Evolutionary conservation across 208 protist species (phyloP).

Genomic region (Plasmodiophora brassicae): DNA sequence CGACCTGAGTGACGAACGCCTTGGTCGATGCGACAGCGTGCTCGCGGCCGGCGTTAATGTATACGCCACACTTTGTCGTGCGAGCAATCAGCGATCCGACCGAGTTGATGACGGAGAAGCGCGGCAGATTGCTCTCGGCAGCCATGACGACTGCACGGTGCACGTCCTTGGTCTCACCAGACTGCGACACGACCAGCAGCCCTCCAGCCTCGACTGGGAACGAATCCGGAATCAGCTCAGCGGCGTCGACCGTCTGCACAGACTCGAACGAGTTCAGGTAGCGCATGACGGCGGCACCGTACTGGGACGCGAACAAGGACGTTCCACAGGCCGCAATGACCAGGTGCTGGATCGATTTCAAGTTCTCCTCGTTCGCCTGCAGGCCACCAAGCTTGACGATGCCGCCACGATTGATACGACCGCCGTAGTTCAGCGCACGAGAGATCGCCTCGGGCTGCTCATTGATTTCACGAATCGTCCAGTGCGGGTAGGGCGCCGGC

Average conservation of each 20-base stretch:
- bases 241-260: constrained; percentile 51
- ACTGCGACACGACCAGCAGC: constrained; percentile 60
- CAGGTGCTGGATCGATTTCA: background rate
- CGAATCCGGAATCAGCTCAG: constrained; percentile 48
- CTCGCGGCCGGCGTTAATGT: constrained; percentile 63
- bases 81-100: constrained; percentile 63
- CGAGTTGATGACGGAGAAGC: constrained; percentile 58
- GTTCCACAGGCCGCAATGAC: background rate
- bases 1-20: constrained; percentile 48
- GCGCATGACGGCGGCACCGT: background rate
- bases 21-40: constrained; percentile 67
- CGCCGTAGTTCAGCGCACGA: constrained; percentile 25
- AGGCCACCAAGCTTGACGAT: background rate
- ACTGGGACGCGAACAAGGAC: background rate
- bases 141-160: background rate
- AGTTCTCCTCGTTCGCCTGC: background rate
- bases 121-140: constrained; percentile 31
- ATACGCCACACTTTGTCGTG: constrained; percentile 54
- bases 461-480: constrained; percentile 56
- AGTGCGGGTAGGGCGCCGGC: constrained; percentile 61
- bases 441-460: constrained; percentile 60
- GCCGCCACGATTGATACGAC: background rate
- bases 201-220: constrained; percentile 26
- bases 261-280: constrained; percentile 52
- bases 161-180: constrained; percentile 59